A percentile compares a stretch with the other conserved stretches of the same genome.
These are phyloP conservation scores for Boletus reticulatus DNA, from an alignment of 768 basidiomycete species.

Conservation along the genomic window DNA sequence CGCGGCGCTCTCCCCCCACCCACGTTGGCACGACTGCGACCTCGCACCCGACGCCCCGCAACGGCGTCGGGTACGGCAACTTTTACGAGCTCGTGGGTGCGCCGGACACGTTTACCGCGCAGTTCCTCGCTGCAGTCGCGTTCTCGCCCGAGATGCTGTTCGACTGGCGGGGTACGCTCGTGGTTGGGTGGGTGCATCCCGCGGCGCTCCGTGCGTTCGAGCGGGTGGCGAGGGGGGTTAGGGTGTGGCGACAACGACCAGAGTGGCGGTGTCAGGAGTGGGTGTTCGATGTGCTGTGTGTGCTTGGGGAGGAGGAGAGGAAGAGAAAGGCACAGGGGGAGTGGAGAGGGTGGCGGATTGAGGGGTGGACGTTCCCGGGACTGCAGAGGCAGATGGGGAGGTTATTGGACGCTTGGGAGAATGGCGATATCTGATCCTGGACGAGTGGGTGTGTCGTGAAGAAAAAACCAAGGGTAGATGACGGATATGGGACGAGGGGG, in stretches of 20 bases:
- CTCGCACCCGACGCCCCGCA: too few species aligned
- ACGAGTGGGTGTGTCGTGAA: not conserved
- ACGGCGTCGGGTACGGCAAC: slow-evolving; percentile 11
- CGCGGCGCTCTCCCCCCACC: too few species aligned
- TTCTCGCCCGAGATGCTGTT: slow-evolving; percentile 10
- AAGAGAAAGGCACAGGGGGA: too few species aligned
- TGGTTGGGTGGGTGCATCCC: slow-evolving; percentile 22
- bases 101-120: slow-evolving; percentile 24
- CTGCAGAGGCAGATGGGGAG: slow-evolving; percentile 25
- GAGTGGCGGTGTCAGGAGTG: slow-evolving; percentile 30
- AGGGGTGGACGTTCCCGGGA: slow-evolving; percentile 9
- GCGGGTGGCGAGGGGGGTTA: slow-evolving; percentile 7
- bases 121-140: slow-evolving; percentile 2
- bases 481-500: not conserved
- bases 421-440: slow-evolving; percentile 20
- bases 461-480: not conserved
- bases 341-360: too few species aligned
- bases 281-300: slow-evolving; percentile 21
- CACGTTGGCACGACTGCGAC: too few species aligned
- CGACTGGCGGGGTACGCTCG: slow-evolving; percentile 26
- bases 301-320: not conserved
- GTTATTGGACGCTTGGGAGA: slow-evolving; percentile 32
- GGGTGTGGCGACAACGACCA: slow-evolving; percentile 14
- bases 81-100: slow-evolving; percentile 28
- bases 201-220: slow-evolving; percentile 17